These are phyloP conservation scores for Elongisporangium undulatum DNA, from an alignment of 352 stramenopile genomes.

Conservation along the genomic window DNA sequence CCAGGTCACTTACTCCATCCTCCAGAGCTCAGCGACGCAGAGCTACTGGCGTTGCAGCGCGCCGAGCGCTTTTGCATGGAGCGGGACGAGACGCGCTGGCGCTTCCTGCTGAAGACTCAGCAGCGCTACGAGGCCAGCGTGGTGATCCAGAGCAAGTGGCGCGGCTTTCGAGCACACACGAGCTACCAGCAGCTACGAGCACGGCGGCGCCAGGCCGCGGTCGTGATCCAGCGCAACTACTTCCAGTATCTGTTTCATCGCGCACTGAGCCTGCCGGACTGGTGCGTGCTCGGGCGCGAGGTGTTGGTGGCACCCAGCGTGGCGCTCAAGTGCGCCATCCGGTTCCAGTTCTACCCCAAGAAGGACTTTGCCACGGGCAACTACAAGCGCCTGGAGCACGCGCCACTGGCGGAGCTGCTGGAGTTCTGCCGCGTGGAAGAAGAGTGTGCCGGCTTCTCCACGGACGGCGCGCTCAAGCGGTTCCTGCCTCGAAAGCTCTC, in stretches of 20 bases:
- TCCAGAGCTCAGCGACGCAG: conserved; percentile 10
- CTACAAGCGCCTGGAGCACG: conserved; percentile 29
- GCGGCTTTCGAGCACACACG: conserved; percentile 17
- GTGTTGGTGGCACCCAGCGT: conserved; percentile 59
- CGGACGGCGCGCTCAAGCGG: conserved; percentile 66
- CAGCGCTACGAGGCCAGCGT: conserved; percentile 39
- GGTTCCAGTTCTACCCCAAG: conserved; percentile 71
- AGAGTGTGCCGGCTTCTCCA: conserved; percentile 63
- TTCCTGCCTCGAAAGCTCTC: conserved; percentile 74
- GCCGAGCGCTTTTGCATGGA: conserved; percentile 67
- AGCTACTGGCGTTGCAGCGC: conserved; percentile 43
- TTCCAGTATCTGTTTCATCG: conserved; percentile 67
- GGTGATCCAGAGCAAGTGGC: conserved; percentile 37
- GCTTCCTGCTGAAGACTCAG: conserved; percentile 39
- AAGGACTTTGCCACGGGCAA: conserved; percentile 76
- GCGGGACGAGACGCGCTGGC: conserved; percentile 53
- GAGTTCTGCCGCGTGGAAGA: conserved; percentile 64
- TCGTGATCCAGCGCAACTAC: conserved; percentile 65
- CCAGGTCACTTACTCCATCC: conserved; percentile 32
- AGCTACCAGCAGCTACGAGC: conserved; percentile 26
- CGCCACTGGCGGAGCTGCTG: conserved; percentile 38
- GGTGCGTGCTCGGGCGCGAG: conserved; percentile 61
- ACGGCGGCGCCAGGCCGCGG: conserved; percentile 28
- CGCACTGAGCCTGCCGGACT: conserved; percentile 42
- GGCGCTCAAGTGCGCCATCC: conserved; percentile 54